These are phyloP conservation scores for Scutellaria minor DNA, from an alignment of 257 asterid species.

Conservation along the genomic window DNA sequence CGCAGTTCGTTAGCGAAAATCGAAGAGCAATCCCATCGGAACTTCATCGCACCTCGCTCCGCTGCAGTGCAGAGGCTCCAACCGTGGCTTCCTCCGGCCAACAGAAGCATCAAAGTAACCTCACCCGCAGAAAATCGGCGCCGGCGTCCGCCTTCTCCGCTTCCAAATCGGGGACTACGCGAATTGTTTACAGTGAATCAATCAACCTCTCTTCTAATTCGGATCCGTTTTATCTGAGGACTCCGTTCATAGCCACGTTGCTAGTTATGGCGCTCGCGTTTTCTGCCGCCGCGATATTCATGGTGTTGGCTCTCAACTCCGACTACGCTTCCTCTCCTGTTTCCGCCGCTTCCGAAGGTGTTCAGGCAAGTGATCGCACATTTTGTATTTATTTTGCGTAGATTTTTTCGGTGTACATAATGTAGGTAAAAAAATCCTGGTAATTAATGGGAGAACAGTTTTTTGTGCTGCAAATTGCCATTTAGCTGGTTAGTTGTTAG, in stretches of 20 bases:
- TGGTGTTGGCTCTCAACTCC: constrained; percentile 65
- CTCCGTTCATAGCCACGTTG: constrained; percentile 60
- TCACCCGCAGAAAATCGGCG: constrained; percentile 67
- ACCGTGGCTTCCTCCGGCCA: constrained; percentile 88
- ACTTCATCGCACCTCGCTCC: constrained; percentile 52
- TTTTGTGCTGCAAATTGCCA: not conserved
- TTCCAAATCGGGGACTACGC: constrained; percentile 49
- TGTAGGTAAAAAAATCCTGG: constrained; percentile 8
- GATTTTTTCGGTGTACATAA: not conserved
- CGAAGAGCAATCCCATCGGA: constrained; percentile 34
- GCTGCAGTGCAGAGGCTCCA: constrained; percentile 43
- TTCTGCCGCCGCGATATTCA: constrained; percentile 65
- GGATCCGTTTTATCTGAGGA: constrained; percentile 77
- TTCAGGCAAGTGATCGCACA: constrained; percentile 59
- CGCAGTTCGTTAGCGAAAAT: constrained; percentile 13
- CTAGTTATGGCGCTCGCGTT: constrained; percentile 73
- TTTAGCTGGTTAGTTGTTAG: not conserved
- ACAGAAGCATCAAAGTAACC: constrained; percentile 51
- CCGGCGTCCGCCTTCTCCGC: constrained; percentile 48
- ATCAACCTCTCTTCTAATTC: constrained; percentile 41
- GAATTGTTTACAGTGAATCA: constrained; percentile 58
- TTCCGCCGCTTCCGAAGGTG: constrained; percentile 93
- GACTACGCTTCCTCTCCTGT: constrained; percentile 59
- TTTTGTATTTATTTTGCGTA: not conserved
- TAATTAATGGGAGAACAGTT: not conserved